Evolutionary conservation across 2,329 filamentous ascomycete species (phyloP).

Genomic region (Fusarium illudens): DNA sequence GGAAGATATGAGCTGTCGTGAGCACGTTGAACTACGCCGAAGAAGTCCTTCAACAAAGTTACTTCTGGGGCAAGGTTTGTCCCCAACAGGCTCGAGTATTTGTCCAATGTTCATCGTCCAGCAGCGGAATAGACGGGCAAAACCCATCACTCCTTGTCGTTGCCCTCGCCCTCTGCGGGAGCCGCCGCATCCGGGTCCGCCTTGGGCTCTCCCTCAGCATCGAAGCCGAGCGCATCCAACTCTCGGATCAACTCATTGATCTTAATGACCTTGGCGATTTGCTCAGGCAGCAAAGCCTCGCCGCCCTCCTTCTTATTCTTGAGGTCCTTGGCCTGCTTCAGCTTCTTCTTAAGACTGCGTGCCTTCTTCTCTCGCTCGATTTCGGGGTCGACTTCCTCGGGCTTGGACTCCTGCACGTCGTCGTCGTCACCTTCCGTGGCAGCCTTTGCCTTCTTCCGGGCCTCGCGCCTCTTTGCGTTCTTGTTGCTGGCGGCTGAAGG

Average conservation of each 20-base stretch:
- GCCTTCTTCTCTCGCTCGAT: constrained; percentile 92
- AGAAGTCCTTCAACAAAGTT: background rate
- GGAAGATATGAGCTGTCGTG: background rate
- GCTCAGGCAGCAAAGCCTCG: constrained; percentile 84
- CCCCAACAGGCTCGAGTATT: background rate
- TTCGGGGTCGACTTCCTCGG: constrained; percentile 69
- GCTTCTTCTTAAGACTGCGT: constrained; percentile 89
- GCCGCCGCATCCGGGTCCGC: constrained; percentile 18
- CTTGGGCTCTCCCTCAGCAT: constrained; percentile 74
- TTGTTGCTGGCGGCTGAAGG: constrained; percentile 72
- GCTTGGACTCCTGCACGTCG: constrained; percentile 31
- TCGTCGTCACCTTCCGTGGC: constrained; percentile 70
- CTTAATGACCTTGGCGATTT: constrained; percentile 97
- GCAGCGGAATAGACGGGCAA: background rate
- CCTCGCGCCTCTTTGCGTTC: constrained; percentile 79
- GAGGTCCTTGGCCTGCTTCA: constrained; percentile 91
- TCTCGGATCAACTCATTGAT: constrained; percentile 94
- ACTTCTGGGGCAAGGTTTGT: background rate
- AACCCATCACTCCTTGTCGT: constrained; percentile 38
- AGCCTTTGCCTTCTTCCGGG: constrained; percentile 63
- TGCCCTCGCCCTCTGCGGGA: constrained; percentile 10
- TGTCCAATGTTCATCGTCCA: background rate
- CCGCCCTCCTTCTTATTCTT: constrained; percentile 91
- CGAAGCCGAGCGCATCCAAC: constrained; percentile 84
- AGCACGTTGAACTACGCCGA: background rate